Base-by-base conservation (phyloP, 2,329 filamentous ascomycete species). In the Talaromyces rugulosus region DNA sequence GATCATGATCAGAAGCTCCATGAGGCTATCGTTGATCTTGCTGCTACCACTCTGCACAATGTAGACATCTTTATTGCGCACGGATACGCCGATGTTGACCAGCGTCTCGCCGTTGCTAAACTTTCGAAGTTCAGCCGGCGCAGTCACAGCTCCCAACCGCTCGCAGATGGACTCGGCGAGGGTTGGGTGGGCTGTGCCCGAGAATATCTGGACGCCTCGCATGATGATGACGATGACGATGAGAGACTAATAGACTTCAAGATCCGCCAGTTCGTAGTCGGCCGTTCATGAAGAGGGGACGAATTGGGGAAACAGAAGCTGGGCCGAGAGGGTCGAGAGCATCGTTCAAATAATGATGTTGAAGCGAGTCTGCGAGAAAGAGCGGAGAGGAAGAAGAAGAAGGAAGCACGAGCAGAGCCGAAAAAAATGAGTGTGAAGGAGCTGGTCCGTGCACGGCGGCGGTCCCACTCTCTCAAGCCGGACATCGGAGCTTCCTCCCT, bases 1-100 rank as follows among this genome's bases (percentile, higher is more conserved):
- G 71, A 98, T 97, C 91, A 99, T 96, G 78, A 99, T 98, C 74
- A 99, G 85, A 74, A 99, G 85, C 83, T 99, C 95, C 92, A 99
- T 97, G 74, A 99, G 92, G 72, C 92, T 96, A 80, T 99, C 95
- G 77, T 99, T 99, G 83, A 97, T 96, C 80, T 90, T 92, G 74
- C 87, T 85, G 79, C 95, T 97, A 67, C 95, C 95, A 65, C 94
- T 98, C 82, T 99, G 95, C 64, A 99, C 90, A 74, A 99, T 94
- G 77, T 98, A 99, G 71, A 99, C 94, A 84, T 99, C 94, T 78
- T 98, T 96, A 75, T 99, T 96, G 69, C 95, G 90, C 67, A 99
- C 92, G 30, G 87, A 89, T 57, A 77, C 77, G 42, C 85, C 84
- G 70, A 89, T 87, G 71, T 87, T 85, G 67, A 89, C 87, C 61